A percentile compares a stretch with the other conserved stretches of the same genome.
Conservation (phyloP, 148 eudicot genomes). For the Nyssa sinensis region DNA sequence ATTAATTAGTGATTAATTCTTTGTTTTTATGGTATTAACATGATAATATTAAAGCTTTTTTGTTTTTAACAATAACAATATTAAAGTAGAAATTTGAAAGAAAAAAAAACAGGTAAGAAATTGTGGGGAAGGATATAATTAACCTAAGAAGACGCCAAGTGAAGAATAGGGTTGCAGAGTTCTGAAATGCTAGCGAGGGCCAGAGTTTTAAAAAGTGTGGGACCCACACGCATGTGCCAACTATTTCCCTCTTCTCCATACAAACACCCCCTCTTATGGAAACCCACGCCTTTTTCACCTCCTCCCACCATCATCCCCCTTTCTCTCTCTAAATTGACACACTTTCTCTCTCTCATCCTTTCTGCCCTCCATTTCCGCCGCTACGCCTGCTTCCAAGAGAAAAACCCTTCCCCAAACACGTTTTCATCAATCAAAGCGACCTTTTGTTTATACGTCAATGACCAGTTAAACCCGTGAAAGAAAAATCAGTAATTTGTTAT, state of each 20-base stretch:
- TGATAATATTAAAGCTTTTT: no score
- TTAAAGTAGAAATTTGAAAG: no score
- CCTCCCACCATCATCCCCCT: no score
- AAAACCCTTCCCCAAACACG: neutral
- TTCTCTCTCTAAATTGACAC: neutral
- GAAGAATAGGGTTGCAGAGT: neutral
- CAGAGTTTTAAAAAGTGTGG: neutral
- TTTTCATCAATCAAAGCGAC: neutral
- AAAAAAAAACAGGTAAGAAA: no score
- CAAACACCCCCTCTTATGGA: neutral
- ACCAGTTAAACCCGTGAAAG: no score
- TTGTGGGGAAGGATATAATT: no score
- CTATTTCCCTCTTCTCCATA: neutral
- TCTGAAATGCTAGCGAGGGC: neutral
- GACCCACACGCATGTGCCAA: neutral
- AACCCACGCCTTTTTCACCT: neutral
- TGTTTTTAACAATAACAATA: no score
- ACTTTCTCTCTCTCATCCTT: neutral
- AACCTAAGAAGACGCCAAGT: neutral
- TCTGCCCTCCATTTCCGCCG: constrained; percentile 21
- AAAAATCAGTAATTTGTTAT: neutral
- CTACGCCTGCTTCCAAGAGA: constrained; percentile 6
- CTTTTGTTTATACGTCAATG: neutral
- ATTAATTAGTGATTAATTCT: no score
- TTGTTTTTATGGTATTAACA: no score